Base-by-base conservation (phyloP, 805 yeast species). In the Candida namnaoensis region DNA sequence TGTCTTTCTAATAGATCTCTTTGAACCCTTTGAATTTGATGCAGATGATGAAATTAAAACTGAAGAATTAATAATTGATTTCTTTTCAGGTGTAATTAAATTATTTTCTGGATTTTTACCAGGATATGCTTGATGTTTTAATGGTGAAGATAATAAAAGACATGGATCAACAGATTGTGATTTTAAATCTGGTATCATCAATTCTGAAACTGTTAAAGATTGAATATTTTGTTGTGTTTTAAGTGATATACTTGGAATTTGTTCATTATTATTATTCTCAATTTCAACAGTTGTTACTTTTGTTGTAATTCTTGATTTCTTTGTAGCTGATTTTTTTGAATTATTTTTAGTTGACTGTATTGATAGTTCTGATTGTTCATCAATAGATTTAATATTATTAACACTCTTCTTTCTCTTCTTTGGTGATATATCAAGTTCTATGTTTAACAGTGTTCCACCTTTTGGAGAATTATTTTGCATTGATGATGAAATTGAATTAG, bases 111-210 rank as follows among this genome's bases (percentile, higher is more conserved):
- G n/a, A 9, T 30, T 30, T 6, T 30, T 30, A 6, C 33, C n/a
- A 30, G 33, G 2, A 30, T 30, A 30, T 11, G n/a, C n/a, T 30
- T 30, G 33, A 30, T 30, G 13, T 12, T 30, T 30, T 7, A 56
- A 48, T 15, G 60, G 60, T 1, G 60, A 56, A 0, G 60, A 56
- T 15, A 56, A 41, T 12, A 56, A 35, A 6, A 56, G 45, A 32
- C 48, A 48, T 38, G 60, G 59, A 37, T 54, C 47, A 8, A 56
- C 54, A 4, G 55, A 48, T 30, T 30, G 7, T 23, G 43, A 26
- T 12, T 36, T 30, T 13, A 34, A 24, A 12, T 8, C 36, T 11
- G 35, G 33, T 5, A 30, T 13, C 13, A 30, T 30, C 7, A 30
- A 30, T 30, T 12, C 27, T 12, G 32, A 14, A 3, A 32, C 11